Conservation (phyloP, 345 rosid genomes). For the Salix dunnii region DNA sequence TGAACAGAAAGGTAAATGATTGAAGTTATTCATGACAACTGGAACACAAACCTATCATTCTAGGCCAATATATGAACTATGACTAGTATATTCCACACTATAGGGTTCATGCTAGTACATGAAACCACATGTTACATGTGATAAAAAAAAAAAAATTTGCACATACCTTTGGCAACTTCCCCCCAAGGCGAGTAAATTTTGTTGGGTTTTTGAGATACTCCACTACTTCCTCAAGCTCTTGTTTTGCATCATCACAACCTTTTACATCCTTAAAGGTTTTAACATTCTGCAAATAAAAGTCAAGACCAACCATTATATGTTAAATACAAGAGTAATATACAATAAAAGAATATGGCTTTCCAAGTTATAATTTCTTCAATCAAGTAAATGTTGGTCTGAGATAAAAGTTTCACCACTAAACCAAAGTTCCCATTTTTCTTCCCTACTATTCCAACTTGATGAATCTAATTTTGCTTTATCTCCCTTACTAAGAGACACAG, state of each 20-base stretch:
- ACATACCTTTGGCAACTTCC: constrained; percentile 94
- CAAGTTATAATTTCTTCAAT: background rate
- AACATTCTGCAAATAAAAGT: constrained; percentile 65
- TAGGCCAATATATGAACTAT: background rate
- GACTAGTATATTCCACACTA: background rate
- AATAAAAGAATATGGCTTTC: background rate
- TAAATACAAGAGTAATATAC: background rate
- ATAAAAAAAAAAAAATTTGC: constrained; percentile 1
- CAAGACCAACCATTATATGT: constrained; percentile 7
- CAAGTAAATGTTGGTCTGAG: background rate
- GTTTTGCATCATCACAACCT: constrained; percentile 99
- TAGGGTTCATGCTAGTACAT: background rate
- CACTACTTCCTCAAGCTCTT: constrained; percentile 97
- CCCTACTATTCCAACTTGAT: background rate
- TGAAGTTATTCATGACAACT: background rate
- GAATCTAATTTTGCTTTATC: background rate
- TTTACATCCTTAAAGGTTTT: constrained; percentile 99
- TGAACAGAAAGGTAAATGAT: background rate
- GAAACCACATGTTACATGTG: background rate
- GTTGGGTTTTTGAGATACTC: constrained; percentile 93
- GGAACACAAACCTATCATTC: background rate
- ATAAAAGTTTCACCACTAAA: background rate
- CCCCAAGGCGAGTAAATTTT: constrained; percentile 97
- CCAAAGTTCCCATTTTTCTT: background rate
- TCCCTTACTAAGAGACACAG: background rate